phyloP scores from a whole-genome alignment of 306 rosid genomes.

The Vigna angularis region DNA sequence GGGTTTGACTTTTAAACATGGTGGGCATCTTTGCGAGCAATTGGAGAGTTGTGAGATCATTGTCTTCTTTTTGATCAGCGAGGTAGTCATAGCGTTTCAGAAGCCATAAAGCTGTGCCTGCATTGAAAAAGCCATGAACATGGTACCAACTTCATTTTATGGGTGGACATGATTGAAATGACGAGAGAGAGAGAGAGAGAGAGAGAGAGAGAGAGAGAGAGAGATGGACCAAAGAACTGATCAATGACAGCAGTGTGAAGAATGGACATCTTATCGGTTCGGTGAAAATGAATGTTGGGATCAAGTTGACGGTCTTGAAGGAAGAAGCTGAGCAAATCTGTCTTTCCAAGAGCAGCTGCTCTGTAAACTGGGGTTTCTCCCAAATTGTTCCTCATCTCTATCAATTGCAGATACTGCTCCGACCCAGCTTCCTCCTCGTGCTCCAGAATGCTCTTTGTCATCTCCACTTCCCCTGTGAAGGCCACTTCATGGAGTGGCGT shows the following conservation, averaged over 20 bases:
- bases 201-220: not conserved
- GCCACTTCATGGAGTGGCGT: conserved; percentile 55
- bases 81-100: conserved; percentile 24
- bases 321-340: conserved; percentile 17
- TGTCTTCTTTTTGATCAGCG: conserved; percentile 34
- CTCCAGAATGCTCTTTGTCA: conserved; percentile 35
- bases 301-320: not conserved
- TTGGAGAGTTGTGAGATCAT: conserved; percentile 45
- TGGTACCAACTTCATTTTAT: no score
- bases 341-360: conserved; percentile 51
- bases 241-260: conserved; percentile 51
- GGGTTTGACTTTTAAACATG: conserved; percentile 45
- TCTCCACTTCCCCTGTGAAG: conserved; percentile 40
- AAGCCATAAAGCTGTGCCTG: conserved; percentile 56
- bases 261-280: conserved; percentile 47
- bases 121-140: not conserved
- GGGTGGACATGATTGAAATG: no score
- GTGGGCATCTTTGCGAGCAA: conserved; percentile 51
- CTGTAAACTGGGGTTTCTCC: conserved; percentile 49
- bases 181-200: no score
- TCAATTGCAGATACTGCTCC: not conserved
- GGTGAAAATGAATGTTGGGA: conserved; percentile 4
- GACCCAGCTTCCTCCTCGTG: not conserved
- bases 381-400: conserved; percentile 13
- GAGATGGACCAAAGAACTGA: conserved; percentile 45